A percentile compares a stretch with the other conserved stretches of the same genome.
These are phyloP conservation scores for Penicillium odoratum DNA, from an alignment of 495 filamentous ascomycete genomes.

Conservation along the genomic window DNA sequence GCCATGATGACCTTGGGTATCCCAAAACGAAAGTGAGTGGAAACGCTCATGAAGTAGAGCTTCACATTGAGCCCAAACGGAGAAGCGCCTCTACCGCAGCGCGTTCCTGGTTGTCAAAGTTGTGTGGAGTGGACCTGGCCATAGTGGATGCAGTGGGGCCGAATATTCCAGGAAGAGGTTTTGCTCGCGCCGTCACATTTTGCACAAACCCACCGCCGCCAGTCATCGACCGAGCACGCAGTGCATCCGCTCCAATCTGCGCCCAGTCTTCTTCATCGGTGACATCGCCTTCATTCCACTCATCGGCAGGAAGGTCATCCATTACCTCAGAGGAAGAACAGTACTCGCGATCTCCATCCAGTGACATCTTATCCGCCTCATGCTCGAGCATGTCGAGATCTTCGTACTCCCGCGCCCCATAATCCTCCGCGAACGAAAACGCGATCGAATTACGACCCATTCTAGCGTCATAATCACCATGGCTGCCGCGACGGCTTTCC, in stretches of 20 bases:
- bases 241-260: slow-evolving; percentile 78
- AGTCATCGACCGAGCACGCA: slow-evolving; percentile 70
- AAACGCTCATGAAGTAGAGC: slow-evolving; percentile 35
- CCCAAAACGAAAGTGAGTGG: slow-evolving; percentile 14
- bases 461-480: slow-evolving; percentile 54
- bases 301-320: slow-evolving; percentile 62
- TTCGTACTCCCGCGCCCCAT: slow-evolving; percentile 29
- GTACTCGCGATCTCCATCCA: slow-evolving; percentile 69
- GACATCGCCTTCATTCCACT: slow-evolving; percentile 71
- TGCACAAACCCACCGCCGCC: slow-evolving; percentile 35
- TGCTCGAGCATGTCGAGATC: slow-evolving; percentile 73
- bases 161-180: slow-evolving; percentile 45
- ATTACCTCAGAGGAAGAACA: slow-evolving; percentile 73
- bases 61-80: slow-evolving; percentile 84
- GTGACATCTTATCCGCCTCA: slow-evolving; percentile 95
- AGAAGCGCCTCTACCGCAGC: slow-evolving; percentile 83
- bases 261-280: slow-evolving; percentile 99
- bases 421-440: slow-evolving; percentile 65
- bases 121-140: slow-evolving; percentile 41
- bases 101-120: slow-evolving; percentile 58
- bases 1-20: slow-evolving; percentile 30
- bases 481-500: slow-evolving; percentile 45
- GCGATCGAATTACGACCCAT: slow-evolving; percentile 62
- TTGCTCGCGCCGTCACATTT: slow-evolving; percentile 25
- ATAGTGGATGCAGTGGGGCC: slow-evolving; percentile 37